A percentile compares a stretch with the other conserved stretches of the same genome.
These are phyloP conservation scores for Lachnellula willkommii DNA, from an alignment of 2,329 filamentous ascomycete species.

Conservation along the genomic window DNA sequence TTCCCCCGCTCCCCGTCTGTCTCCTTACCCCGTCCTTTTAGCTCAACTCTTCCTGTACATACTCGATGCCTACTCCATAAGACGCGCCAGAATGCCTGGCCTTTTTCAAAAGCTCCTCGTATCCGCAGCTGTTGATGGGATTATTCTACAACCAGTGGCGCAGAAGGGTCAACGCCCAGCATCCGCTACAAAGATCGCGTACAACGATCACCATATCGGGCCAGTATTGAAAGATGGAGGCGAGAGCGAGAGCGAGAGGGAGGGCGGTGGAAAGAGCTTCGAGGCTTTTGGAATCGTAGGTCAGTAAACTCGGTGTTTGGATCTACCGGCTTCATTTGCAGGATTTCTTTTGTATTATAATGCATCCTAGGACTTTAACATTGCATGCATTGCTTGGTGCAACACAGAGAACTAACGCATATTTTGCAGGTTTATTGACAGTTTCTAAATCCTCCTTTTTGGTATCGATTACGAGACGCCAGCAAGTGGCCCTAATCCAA, in stretches of 20 bases:
- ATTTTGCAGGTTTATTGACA: slow-evolving; percentile 66
- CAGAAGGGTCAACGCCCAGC: slow-evolving; percentile 25
- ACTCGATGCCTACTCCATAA: slow-evolving; percentile 18
- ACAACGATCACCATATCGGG: slow-evolving; percentile 26
- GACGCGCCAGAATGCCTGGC: slow-evolving; percentile 30
- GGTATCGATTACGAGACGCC: slow-evolving; percentile 76
- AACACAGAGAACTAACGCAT: not conserved
- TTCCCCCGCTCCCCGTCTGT: slow-evolving; percentile 38
- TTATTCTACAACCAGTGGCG: slow-evolving; percentile 31
- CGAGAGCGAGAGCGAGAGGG: slow-evolving; percentile 6
- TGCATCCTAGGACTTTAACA: not conserved
- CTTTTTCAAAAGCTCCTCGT: slow-evolving; percentile 32
- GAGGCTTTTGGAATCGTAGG: slow-evolving; percentile 32
- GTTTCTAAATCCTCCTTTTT: slow-evolving; percentile 79
- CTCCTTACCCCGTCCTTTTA: not conserved
- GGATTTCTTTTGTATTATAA: not conserved
- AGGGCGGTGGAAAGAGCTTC: slow-evolving; percentile 15
- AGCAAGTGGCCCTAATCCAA: slow-evolving; percentile 83
- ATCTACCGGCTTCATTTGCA: not conserved
- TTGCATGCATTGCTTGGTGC: not conserved
- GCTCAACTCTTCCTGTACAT: not conserved
- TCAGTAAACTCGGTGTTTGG: slow-evolving; percentile 13
- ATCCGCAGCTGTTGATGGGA: slow-evolving; percentile 31
- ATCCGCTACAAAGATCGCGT: slow-evolving; percentile 28
- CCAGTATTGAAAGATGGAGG: slow-evolving; percentile 15